Evolutionary conservation across 2,329 filamentous ascomycete species (phyloP).

Genomic region (Trichophaea hybrida): DNA sequence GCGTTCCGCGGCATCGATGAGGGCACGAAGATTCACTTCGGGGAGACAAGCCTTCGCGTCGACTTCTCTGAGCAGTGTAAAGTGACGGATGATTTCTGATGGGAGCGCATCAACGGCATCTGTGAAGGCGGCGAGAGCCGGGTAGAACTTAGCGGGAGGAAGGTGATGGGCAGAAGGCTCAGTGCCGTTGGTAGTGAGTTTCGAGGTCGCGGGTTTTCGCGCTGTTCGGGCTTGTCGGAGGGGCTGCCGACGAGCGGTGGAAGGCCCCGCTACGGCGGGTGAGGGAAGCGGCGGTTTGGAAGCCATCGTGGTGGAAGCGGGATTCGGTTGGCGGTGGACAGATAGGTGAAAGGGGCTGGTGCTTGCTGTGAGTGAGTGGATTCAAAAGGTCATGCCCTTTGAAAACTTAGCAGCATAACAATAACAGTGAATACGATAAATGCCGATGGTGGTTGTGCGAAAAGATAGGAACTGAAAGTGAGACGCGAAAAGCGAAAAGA

Average conservation of each 20-base stretch:
- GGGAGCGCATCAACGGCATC: constrained; percentile 85
- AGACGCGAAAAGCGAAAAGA: background rate
- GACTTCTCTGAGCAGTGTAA: constrained; percentile 90
- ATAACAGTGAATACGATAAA: background rate
- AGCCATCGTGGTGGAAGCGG: constrained; percentile 8
- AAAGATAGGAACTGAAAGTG: background rate
- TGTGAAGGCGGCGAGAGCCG: constrained; percentile 61
- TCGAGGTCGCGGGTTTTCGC: constrained; percentile 40
- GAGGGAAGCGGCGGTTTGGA: constrained; percentile 15
- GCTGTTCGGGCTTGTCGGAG: constrained; percentile 49
- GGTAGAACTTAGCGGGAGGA: constrained; percentile 39
- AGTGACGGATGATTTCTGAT: constrained; percentile 88
- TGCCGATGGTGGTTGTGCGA: background rate
- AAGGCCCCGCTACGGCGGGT: background rate
- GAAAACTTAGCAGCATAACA: background rate
- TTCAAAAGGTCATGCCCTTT: background rate
- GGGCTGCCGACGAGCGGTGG: constrained; percentile 36
- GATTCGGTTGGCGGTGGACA: background rate
- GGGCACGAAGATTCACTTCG: constrained; percentile 64
- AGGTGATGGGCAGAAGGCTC: constrained; percentile 27
- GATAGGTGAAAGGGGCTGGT: background rate
- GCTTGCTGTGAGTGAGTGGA: background rate
- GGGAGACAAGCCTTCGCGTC: constrained; percentile 90
- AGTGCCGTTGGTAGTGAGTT: constrained; percentile 40
- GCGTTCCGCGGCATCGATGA: constrained; percentile 49